phyloP scores from a whole-genome alignment of 148 eudicot species.

The Persicaria maculosa region DNA sequence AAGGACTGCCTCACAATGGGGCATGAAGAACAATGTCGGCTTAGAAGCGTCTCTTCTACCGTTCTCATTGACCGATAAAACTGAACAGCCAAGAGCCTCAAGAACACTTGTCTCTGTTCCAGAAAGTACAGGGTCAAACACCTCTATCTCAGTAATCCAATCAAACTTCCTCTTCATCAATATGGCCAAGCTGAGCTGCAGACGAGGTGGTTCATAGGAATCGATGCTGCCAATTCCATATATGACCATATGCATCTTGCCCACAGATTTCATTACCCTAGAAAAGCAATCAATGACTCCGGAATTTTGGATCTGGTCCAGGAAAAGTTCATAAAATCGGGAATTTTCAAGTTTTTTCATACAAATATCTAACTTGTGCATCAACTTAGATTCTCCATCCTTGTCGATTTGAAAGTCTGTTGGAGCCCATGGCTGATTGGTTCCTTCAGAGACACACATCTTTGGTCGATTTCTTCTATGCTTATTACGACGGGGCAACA shows the following conservation, averaged over 20 bases:
- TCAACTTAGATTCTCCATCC: constrained; percentile 40
- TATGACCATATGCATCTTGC: constrained; percentile 66
- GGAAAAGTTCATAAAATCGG: constrained; percentile 38
- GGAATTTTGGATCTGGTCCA: constrained; percentile 40
- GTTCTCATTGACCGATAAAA: constrained; percentile 58
- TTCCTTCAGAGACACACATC: constrained; percentile 13
- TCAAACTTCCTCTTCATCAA: constrained; percentile 51
- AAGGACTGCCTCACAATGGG: constrained; percentile 75
- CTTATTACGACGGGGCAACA: constrained; percentile 58
- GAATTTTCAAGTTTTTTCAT: constrained; percentile 52
- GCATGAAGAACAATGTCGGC: constrained; percentile 78
- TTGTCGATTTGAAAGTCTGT: constrained; percentile 32
- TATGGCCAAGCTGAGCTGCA: constrained; percentile 75
- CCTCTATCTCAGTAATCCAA: constrained; percentile 66
- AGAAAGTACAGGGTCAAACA: constrained; percentile 80
- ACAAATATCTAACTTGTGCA: constrained; percentile 43
- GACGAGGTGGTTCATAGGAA: constrained; percentile 53
- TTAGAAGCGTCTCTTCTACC: constrained; percentile 46
- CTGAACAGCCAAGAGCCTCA: constrained; percentile 56
- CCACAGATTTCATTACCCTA: constrained; percentile 38
- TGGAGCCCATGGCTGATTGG: constrained; percentile 42
- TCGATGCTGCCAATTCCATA: constrained; percentile 85
- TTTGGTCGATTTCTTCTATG: constrained; percentile 27
- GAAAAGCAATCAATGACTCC: constrained; percentile 28
- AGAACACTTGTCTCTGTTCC: constrained; percentile 48